Evolutionary conservation across 768 basidiomycete genomes (phyloP), one percentile per base, ranked within the genome.

Genomic region (Gelatoporia subvermispora): DNA sequence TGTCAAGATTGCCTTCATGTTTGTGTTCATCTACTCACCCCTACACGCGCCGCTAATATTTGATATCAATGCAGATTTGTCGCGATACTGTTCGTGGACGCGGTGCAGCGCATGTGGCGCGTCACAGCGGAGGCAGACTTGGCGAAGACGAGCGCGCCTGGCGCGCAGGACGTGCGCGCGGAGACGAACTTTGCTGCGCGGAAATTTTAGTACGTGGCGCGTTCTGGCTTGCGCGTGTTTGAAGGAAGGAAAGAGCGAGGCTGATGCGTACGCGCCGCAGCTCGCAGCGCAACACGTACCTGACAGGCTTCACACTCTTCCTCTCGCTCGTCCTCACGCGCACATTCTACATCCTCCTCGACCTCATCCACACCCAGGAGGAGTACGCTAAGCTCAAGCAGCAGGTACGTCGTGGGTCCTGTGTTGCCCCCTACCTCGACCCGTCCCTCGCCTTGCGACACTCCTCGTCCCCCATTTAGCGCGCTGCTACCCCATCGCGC

Each of bases 1-100:
- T 18, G 76, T 96, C 60, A 95, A 95, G 66, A 95, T 96, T 51
- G 85, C 90, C 8, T 96, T 95, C 75, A 93, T 96, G 88, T 89
- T 49, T 39, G 80, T 67, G 43, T 41, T 18, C n/a, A 11, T 11
- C 17, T 20, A 22, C 35, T 11, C 35, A 20, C 35, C 24, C 22
- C 37, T 15, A 24, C 20, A 10, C 42, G 11, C 23, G 31, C 41
- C 21, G 24, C 2, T 49, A 13, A n/a, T 31, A 20, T 22, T 20
- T 17, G 20, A 23, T 8, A 15, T 34, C 24, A 15, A 18, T 51
- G 1, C 45, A 85, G 88, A 53, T 93, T 94, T 60, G 82, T 96
- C 1, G 88, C 72, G 1, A 77, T 97, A 3, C 75, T 98, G 39
- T 97, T 96, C 62, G 74, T 83, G 13, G 95, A 98, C 58, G 93